phyloP scores from a whole-genome alignment of 192 early-diverging fungal genomes.

The Mortierella claussenii region DNA sequence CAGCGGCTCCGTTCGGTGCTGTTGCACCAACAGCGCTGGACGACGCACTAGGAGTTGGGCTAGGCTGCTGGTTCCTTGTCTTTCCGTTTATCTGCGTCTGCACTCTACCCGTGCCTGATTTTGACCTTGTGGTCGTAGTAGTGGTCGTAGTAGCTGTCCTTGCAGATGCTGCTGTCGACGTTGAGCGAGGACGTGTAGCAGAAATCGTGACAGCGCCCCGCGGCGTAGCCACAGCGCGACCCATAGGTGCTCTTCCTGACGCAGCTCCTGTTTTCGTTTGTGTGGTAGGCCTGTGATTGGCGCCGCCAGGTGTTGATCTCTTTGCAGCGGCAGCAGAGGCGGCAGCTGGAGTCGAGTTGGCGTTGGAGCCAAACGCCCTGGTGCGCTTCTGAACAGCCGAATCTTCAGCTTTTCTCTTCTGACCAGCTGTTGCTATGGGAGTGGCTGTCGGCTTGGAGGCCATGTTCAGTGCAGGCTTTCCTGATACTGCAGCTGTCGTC shows the following conservation, averaged over 20 bases:
- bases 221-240: slow-evolving; percentile 3
- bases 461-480: not conserved
- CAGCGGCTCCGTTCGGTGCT: not conserved
- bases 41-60: slow-evolving; percentile 5
- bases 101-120: not conserved
- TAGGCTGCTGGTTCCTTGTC: slow-evolving; percentile 13
- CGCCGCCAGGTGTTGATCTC: not conserved
- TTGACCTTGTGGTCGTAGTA: not conserved
- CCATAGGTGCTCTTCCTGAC: not conserved
- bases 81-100: not conserved
- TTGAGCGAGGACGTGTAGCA: not conserved
- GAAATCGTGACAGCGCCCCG: not conserved
- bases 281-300: not conserved
- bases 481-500: not conserved
- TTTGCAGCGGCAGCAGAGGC: not conserved
- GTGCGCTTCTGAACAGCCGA: slow-evolving; percentile 10
- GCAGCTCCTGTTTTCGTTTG: not conserved
- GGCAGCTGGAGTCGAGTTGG: not conserved
- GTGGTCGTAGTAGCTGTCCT: not conserved
- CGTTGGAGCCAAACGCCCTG: not conserved
- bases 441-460: not conserved
- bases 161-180: not conserved
- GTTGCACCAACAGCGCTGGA: slow-evolving; percentile 8
- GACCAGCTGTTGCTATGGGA: not conserved
- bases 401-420: slow-evolving; percentile 32